Base-by-base conservation (phyloP, 2,329 filamentous ascomycete species). In the Exophiala sideris region DNA sequence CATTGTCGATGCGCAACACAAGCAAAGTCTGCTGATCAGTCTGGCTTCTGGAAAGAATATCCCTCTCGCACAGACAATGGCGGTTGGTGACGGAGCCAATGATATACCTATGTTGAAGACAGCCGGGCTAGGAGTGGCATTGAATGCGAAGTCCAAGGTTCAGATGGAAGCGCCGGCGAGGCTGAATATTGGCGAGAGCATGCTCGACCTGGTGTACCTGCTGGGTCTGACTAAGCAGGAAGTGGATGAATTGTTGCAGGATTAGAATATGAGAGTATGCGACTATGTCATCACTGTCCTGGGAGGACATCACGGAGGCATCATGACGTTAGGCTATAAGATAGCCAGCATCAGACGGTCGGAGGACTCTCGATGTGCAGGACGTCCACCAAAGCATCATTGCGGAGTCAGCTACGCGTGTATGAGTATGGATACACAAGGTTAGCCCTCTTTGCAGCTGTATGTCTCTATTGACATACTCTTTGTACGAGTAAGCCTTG, bases 71-170 rank as follows among this genome's bases (percentile, higher is more conserved):
- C 77, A 82, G 63, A 79, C 79, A 2, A 68, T 85, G 32, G 79
- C 79, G 10, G 77, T 86, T 2, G 83, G 83, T 8, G 83, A 86
- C 62, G 83, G 83, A 33, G 83, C 82, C 20, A 86, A 86, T 60
- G 83, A 86, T 63, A 70, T 86, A 21, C 77, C 79, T 12, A 86
- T 86, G 83, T 81, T 86, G 69, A 74, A 78, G 45, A 76, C 78
- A 5, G 82, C 83, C 5, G 83, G 81, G 5, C 65, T 85, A 40
- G 83, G 83, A 8, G 76, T 86, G 6, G 83, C 83, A 6, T 85
- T 83, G 71, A 79, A 81, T 58, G 83, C 83, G 29, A 86, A 86
- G 73, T 77, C 76, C 45, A 84, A 79, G 66, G 83, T 86, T 40
- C 83, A 86, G 67, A 71, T 78, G 58, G 76, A 80, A 60, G 83